Evolutionary conservation across 352 stramenopile genomes (phyloP).

Genomic region (Plasmopara muralis): DNA sequence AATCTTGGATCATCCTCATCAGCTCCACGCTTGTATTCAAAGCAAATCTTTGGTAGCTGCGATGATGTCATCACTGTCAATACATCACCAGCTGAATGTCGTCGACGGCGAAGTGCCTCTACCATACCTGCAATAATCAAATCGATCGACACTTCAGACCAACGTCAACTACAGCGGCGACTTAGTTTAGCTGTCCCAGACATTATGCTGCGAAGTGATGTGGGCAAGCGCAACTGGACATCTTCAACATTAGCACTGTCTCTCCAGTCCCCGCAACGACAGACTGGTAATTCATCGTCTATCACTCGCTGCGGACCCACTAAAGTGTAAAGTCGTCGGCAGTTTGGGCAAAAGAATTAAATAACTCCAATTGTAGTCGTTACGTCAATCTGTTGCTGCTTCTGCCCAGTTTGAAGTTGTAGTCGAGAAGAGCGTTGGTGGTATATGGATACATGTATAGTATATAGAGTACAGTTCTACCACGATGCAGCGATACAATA

Average conservation of each 20-base stretch:
- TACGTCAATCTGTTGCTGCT: no score
- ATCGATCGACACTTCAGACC: neutral
- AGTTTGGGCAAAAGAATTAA: no score
- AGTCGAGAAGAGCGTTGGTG: no score
- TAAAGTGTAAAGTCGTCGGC: no score
- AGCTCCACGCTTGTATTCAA: slow-evolving; percentile 13
- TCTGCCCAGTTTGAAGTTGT: no score
- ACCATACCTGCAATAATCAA: neutral
- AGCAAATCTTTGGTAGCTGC: slow-evolving; percentile 19
- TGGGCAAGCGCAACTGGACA: slow-evolving; percentile 33
- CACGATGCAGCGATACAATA: no score
- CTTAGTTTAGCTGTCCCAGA: slow-evolving; percentile 25
- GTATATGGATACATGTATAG: no score
- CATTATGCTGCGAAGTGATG: slow-evolving; percentile 41
- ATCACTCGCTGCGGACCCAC: slow-evolving; percentile 11
- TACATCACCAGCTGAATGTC: slow-evolving; percentile 20
- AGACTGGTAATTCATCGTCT: slow-evolving; percentile 18
- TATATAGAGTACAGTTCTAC: no score
- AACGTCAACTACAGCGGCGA: slow-evolving; percentile 8
- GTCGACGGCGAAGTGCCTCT: slow-evolving; percentile 20
- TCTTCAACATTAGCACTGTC: slow-evolving; percentile 40
- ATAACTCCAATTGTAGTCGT: no score
- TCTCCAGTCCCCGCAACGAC: slow-evolving; percentile 29
- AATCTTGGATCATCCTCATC: slow-evolving; percentile 9
- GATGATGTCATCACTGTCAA: slow-evolving; percentile 25